A percentile compares a stretch with the other conserved stretches of the same genome.
These are phyloP conservation scores for Dunaliella primolecta DNA, from an alignment of 139 green algal species.

Conservation along the genomic window DNA sequence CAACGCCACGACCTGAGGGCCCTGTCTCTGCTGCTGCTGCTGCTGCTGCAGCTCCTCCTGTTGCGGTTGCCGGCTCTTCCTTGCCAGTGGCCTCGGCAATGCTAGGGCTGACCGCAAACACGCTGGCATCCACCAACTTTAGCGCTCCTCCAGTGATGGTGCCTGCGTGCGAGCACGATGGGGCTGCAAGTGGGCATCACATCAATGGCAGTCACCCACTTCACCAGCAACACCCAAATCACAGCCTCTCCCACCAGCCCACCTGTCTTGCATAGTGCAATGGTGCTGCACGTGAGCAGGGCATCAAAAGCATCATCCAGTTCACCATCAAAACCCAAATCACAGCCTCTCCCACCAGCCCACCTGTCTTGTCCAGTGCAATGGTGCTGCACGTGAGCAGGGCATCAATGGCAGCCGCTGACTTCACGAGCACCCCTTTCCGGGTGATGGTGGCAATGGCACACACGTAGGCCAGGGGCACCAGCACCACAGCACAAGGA, in stretches of 20 bases:
- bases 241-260: no score
- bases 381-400: constrained; percentile 54
- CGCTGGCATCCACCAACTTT: constrained; percentile 33
- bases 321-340: no score
- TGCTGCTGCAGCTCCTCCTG: background rate
- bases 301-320: constrained; percentile 74
- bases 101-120: background rate
- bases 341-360: no score
- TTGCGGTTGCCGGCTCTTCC: constrained; percentile 10
- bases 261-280: constrained; percentile 90
- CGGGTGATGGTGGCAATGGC: constrained; percentile 72
- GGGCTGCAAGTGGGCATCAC: constrained; percentile 50
- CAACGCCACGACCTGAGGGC: no score
- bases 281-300: constrained; percentile 44
- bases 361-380: constrained; percentile 86
- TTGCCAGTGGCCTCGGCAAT: no score
- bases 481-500: constrained; percentile 83
- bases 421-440: constrained; percentile 69
- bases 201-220: constrained; percentile 71
- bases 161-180: constrained; percentile 61
- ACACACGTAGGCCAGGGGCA: constrained; percentile 85
- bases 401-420: constrained; percentile 70
- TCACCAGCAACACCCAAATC: no score
- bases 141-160: constrained; percentile 81
- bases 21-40: background rate